Base-by-base conservation (phyloP, 805 yeast species). In the Lipomyces sp. region DNA sequence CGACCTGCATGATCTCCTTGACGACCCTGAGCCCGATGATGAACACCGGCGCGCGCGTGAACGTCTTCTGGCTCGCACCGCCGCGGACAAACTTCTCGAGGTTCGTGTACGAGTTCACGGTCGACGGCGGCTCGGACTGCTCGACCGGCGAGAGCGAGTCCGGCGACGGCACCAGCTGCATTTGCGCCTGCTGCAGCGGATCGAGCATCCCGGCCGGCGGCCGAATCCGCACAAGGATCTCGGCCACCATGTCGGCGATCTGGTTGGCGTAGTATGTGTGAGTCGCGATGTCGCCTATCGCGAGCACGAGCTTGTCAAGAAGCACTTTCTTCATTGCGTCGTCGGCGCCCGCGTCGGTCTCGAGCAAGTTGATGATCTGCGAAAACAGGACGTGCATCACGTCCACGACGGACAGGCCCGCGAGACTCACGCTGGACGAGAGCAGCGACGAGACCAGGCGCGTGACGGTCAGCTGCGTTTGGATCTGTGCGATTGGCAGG, bases 221-320 rank as follows among this genome's bases (percentile, higher is more conserved):
- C 2, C 62, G 51, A 45, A 69, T 61, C 35, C 62, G 51, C n/a
- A 51, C 39, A 24, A 72, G 55, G 13, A 89, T 71, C 51, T 85
- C 95, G 26, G 80, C 77, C 18, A 89, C 71, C 72, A 91, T 83
- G 65, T 90, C 97, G 14, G 83, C 76, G 4, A 84, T 79, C 66
- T 93, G 98, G 59, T 88, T 95, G 53, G 82, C 82, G 65, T 91
- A 91, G 62, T 89, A 89, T 11, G 82, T 77, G 65, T 89, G 95
- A 2, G 80, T 76, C 1, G 89, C 81, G 46, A 91, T 73, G 51
- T 84, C 82, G 51, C 82, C 79, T 47, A 90, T 78, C 23, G 89
- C 79, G 21, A 70, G 70, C 1, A 81, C 69, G 60, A 81, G 82
- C 60, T 76, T 66, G 41, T 62, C 39, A 61, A 77, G 61, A 63